A percentile compares a stretch with the other conserved stretches of the same genome.
These are phyloP conservation scores for Botryotinia convoluta DNA, from an alignment of 2,329 filamentous ascomycete species.

Conservation along the genomic window DNA sequence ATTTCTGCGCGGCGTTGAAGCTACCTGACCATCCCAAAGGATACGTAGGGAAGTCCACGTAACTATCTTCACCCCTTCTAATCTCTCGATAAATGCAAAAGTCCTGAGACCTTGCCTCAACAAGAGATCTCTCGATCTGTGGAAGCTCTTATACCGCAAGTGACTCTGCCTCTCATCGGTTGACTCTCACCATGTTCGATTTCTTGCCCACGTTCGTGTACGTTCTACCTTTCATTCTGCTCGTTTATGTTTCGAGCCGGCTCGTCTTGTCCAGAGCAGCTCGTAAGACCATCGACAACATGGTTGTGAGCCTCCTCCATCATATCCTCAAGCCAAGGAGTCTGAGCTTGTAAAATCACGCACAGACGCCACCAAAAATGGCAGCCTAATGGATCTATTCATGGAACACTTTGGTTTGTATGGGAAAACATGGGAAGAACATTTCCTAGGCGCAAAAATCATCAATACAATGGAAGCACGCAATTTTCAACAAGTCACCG, in stretches of 20 bases:
- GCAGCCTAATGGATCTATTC: slow-evolving; percentile 10
- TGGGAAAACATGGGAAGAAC: slow-evolving; percentile 12
- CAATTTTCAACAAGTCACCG: slow-evolving; percentile 10
- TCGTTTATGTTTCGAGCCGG: not conserved
- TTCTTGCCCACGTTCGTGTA: not conserved
- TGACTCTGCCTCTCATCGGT: not conserved
- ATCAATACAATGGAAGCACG: slow-evolving; percentile 15
- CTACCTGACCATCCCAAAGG: not conserved
- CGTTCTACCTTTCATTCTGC: not conserved
- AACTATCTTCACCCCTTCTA: not conserved
- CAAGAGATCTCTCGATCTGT: not conserved
- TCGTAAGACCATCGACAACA: not conserved
- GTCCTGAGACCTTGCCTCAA: not conserved
- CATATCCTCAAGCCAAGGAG: not conserved
- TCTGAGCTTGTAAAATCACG: not conserved
- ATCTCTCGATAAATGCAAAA: not conserved
- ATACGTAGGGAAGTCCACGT: not conserved
- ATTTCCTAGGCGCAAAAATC: not conserved
- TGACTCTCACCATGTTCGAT: not conserved
- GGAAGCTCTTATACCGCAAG: not conserved
- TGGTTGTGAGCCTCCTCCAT: not conserved
- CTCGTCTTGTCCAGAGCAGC: not conserved
- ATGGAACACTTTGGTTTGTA: slow-evolving; percentile 3
- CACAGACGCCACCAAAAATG: slow-evolving; percentile 1
- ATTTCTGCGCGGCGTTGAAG: not conserved